Base-by-base conservation (phyloP, 2,329 filamentous ascomycete species). In the Paramyrothecium sp. region DNA sequence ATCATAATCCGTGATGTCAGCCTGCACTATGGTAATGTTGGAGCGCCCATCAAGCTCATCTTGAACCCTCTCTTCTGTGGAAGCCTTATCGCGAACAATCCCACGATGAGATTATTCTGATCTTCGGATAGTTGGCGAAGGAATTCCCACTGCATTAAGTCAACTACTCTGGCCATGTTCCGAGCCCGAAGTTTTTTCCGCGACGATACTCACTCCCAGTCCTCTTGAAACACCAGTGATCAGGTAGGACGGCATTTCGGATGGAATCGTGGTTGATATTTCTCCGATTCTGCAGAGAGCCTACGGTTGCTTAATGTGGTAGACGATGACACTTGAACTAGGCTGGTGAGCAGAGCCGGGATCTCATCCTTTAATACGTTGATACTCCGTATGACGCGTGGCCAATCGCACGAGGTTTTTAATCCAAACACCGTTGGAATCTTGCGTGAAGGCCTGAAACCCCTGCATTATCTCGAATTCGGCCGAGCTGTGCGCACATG, bases 1-100 rank as follows among this genome's bases (percentile, higher is more conserved):
- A 3, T 68, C 64, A 51, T 73, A 69, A 58, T 77, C 67, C 10
- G 67, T 70, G 34, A 83, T 61, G 56, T 84, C 79, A 17, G 67
- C 81, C 20, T 77, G 60, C 21, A 84, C 20, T 57, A 83, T 69
- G 56, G 76, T 73, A 50, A 84, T 67, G 51, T 83, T 82, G 46
- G 64, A 51, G 5, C 71, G 68, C 4, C 57, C 66, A 1, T 61
- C 60, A 3, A 80, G 66, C 60, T 82, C 76, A 33, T 66, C 60
- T 2, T 67, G 62, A 0, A 82, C 69, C 61, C 74, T 79, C 54
- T 76, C 69, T 22, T 81, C 73, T 3, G 78, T 77, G 1, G 67
- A 66, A 1, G 65, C 59, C 60, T 80, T 81, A 66, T 81, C 64
- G 20, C 81, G 79, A 19, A 78, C 80, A 1, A 82, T 66, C 3